Conservation (phyloP, 768 basidiomycete genomes). For the Omphalotus guepiniiformis region DNA sequence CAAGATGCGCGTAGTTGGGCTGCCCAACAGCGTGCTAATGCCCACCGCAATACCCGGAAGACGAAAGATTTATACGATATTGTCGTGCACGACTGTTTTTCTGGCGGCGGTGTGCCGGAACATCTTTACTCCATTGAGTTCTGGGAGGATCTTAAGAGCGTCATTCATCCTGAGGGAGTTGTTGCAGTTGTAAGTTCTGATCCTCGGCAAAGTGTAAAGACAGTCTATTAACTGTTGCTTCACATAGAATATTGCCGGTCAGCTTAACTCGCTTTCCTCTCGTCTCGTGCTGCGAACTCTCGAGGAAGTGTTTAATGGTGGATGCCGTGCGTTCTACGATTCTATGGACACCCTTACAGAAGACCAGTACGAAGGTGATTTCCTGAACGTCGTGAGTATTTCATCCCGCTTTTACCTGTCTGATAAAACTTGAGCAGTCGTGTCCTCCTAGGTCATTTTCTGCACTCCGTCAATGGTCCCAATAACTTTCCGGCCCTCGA, state of each 20-base stretch:
- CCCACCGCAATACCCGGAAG: slow-evolving; percentile 20
- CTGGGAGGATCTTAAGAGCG: slow-evolving; percentile 63
- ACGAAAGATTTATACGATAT: slow-evolving; percentile 50
- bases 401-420: background rate
- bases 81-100: slow-evolving; percentile 90
- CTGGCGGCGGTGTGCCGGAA: slow-evolving; percentile 86
- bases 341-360: slow-evolving; percentile 38
- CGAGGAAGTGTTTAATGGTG: slow-evolving; percentile 56
- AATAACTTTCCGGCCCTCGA: slow-evolving; percentile 55
- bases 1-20: slow-evolving; percentile 77
- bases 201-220: background rate
- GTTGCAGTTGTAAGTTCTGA: slow-evolving; percentile 66
- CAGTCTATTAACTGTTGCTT: slow-evolving; percentile 1
- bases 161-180: slow-evolving; percentile 67
- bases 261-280: slow-evolving; percentile 54
- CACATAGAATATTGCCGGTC: slow-evolving; percentile 80
- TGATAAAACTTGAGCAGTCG: background rate
- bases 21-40: slow-evolving; percentile 30
- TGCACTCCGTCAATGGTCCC: slow-evolving; percentile 58
- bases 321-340: slow-evolving; percentile 84
- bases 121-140: slow-evolving; percentile 65
- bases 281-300: slow-evolving; percentile 70
- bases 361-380: slow-evolving; percentile 45
- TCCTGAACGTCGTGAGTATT: slow-evolving; percentile 68
- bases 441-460: slow-evolving; percentile 63